Base-by-base conservation (phyloP, 495 filamentous ascomycete species). In the Aspergillus baeticus region DNA sequence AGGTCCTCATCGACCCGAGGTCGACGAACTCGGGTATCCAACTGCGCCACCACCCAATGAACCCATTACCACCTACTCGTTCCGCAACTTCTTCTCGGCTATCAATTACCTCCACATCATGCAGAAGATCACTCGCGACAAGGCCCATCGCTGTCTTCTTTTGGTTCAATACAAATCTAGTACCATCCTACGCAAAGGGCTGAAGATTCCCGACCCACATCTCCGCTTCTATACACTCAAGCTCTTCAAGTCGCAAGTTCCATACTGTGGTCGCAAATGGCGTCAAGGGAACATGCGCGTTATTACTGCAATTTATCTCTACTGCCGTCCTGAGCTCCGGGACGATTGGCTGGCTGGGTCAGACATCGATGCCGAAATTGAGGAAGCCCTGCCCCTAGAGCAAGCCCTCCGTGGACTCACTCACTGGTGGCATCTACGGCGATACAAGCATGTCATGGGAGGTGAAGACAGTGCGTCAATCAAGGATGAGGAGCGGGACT, bases 211-310 rank as follows among this genome's bases (percentile, higher is more conserved):
- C 1, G 91, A 98, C 64, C 87, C 84, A 0, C 78, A 91, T 57
- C 81, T 98, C 17, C 87, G 95, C 7, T 85, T 93, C 23, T 97
- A 97, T 75, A 96, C 93, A 7, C 85, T 98, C 64, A 98, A 98
- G 67, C 82, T 98, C 0, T 96, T 97, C 84, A 98, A 98, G 70
- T 91, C 89, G 54, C 95, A 98, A 66, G 94, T 98, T 1, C 94
- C 94, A 13, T 98, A 95, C 75, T 98, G 94, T 69, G 93, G 94
- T 17, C 86, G 94, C 13, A 98, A 98, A 74, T 98, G 94, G 94
- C 85, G 94, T 15, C 94, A 98, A 76, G 84, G 85, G 51, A 97
- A 98, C 68, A 98, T 98, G 94, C 87, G 92, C 48, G 92, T 98
- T 60, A 98, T 98, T 67, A 98, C 94, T 0, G 92, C 91, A 17